Base-by-base conservation (phyloP, 495 filamentous ascomycete genomes). In the Acidomyces sp. region DNA sequence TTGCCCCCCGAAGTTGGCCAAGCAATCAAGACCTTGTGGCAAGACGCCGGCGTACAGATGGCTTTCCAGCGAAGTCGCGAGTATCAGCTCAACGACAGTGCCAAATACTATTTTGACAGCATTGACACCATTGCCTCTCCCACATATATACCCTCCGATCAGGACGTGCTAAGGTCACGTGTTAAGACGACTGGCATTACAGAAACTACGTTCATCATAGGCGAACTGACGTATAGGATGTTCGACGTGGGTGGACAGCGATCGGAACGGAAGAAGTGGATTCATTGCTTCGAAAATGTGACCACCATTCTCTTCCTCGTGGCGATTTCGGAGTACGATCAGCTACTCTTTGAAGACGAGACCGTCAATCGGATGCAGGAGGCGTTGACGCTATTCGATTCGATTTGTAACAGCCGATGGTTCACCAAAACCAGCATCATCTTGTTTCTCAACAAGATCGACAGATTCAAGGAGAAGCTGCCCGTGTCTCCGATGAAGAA, bases 231-330 rank as follows among this genome's bases (percentile, higher is more conserved):
- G 22, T 99, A 95, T 67, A 78, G 92, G 41, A 99, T 99, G 90
- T 96, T 96, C 67, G 90, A 99, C 60, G 90, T 99, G 23, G 90
- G 90, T 70, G 90, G 90, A 55, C 90, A 96, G 65, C 80, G 90
- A 53, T 96, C 92, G 1, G 90, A 99, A 64, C 82, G 90, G 50
- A 99, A 99, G 80, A 99, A 99, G 79, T 99, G 90, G 90, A 99
- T 99, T 45, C 90, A 99, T 69, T 93, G 88, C 70, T 97, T 97
- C 67, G 90, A 97, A 68, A 96, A 97, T 54, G 90, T 97, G 56
- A 94, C 88, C 32, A 93, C 90, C 13, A 93, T 97, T 52, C 81
- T 97, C 25, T 97, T 97, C 77, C 65, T 97, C 41, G 90, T 96
- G 41, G 90, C 90, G 61, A 97, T 97, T 59, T 96, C 90, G 55